Evolutionary conservation across 2,329 filamentous ascomycete genomes (phyloP).

Genomic region (Paecilomyces formosus): DNA sequence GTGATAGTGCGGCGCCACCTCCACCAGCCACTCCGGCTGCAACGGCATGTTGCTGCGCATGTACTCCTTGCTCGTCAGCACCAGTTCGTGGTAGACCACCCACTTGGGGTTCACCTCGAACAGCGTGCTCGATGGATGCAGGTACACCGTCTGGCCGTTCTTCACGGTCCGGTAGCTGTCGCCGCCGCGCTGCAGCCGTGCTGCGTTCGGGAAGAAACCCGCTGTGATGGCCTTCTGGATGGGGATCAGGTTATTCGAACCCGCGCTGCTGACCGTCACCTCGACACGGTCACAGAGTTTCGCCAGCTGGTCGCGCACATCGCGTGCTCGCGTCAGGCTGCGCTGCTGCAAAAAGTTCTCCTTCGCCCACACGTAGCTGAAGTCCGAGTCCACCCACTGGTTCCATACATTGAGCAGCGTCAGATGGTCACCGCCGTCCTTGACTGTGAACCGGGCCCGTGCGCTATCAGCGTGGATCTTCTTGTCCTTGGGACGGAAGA

Average conservation of each 20-base stretch:
- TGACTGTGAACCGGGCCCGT: slow-evolving; percentile 77
- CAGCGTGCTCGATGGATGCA: slow-evolving; percentile 83
- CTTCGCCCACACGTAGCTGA: slow-evolving; percentile 74
- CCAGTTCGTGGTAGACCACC: slow-evolving; percentile 79
- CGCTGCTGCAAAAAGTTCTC: slow-evolving; percentile 94
- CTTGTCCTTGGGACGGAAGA: slow-evolving; percentile 95
- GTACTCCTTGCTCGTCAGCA: slow-evolving; percentile 92
- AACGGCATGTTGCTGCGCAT: slow-evolving; percentile 84
- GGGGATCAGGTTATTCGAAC: slow-evolving; percentile 63
- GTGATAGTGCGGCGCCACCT: slow-evolving; percentile 90
- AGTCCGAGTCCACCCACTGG: slow-evolving; percentile 90
- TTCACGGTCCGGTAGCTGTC: slow-evolving; percentile 88
- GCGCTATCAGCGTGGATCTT: slow-evolving; percentile 93
- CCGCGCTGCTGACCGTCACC: slow-evolving; percentile 61
- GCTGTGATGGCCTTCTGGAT: slow-evolving; percentile 84
- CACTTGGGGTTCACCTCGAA: slow-evolving; percentile 75
- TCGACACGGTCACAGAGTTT: slow-evolving; percentile 93
- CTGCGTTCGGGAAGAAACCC: slow-evolving; percentile 92
- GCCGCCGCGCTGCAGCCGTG: slow-evolving; percentile 72
- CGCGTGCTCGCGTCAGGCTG: slow-evolving; percentile 77
- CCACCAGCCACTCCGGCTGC: slow-evolving; percentile 74
- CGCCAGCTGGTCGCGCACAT: slow-evolving; percentile 85
- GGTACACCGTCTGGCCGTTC: slow-evolving; percentile 77
- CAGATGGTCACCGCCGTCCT: slow-evolving; percentile 83
- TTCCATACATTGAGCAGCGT: slow-evolving; percentile 90